Evolutionary conservation across 2,329 filamentous ascomycete genomes (phyloP), one percentile per base, ranked within the genome.

Genomic region (Xylogone sp.): DNA sequence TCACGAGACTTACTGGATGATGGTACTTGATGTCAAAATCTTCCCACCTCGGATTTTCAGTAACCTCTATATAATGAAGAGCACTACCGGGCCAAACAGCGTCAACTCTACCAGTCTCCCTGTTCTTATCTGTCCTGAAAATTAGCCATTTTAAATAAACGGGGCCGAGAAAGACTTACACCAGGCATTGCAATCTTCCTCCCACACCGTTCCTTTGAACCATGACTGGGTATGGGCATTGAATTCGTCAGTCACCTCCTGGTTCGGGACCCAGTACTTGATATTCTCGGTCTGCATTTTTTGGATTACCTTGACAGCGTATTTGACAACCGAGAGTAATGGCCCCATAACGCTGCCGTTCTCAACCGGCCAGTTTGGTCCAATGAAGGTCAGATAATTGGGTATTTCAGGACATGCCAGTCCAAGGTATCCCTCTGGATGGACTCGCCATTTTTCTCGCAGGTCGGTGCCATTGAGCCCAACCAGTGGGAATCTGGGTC

Each of bases 41-140:
- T 58, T 80, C 77, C 75, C 76, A 79, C 9, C 76, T 61, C 1
- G 76, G 76, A 20, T 77, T 70, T 12, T 70, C 64, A 53, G 78
- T 73, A 6, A 58, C 58, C 55, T 74, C 70, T 34, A 79, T 68
- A 75, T 79, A 44, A 48, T 52, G 50, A 18, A 52, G 27, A 8
- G 45, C 29, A n/a, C 24, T 48, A 13, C 50, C 50, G 12, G 34
- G 34, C 21, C 34, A 48, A 13, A 52, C 31, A 16, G 45, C 42
- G 10, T 20, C 13, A n/a, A 52, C 45, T 12, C 50, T 44, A 19
- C 20, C 27, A 10, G 24, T 45, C 4, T 31, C 43, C 21, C 39
- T 45, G n/a, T 39, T 39, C 39, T 52, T 52, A 21, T 48, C 47
- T 31, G 24, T 27, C n/a, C n/a, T n/a, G n/a, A n/a, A n/a, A n/a